Percentiles rank a stretch among this genome's conserved stretches.
Conservation (phyloP, 257 asterid genomes). For the Solanum habrochaites region DNA sequence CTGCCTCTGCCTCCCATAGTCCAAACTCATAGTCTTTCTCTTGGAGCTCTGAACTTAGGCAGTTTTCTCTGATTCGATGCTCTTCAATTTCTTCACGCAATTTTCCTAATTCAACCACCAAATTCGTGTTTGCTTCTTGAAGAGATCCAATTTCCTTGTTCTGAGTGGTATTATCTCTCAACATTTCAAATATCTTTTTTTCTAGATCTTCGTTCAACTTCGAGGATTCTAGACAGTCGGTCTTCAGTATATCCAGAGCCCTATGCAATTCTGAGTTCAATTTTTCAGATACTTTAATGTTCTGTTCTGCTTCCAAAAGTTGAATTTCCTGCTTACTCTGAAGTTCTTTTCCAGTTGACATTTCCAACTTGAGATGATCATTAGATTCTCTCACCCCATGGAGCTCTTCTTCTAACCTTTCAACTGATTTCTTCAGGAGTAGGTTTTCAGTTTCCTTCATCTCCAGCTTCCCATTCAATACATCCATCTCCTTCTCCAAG, state of each 20-base stretch:
- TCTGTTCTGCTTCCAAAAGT: constrained; percentile 37
- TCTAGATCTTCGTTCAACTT: constrained; percentile 31
- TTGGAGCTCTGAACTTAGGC: constrained; percentile 42
- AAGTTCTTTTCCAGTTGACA: constrained; percentile 19
- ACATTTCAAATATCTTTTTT: constrained; percentile 27
- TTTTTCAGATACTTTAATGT: constrained; percentile 40
- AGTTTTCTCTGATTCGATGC: constrained; percentile 35
- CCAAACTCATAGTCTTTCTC: constrained; percentile 49
- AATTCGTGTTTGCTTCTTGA: constrained; percentile 19
- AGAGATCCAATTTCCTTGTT: constrained; percentile 45
- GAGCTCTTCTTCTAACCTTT: constrained; percentile 44
- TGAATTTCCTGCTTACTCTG: constrained; percentile 29
- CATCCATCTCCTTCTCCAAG: constrained; percentile 35
- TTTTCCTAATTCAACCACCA: constrained; percentile 38
- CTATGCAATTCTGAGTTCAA: constrained; percentile 30
- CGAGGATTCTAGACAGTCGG: constrained; percentile 28
- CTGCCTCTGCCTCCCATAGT: constrained; percentile 79
- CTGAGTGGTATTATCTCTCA: constrained; percentile 36
- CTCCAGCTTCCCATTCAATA: constrained; percentile 39
- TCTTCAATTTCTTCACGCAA: constrained; percentile 55
- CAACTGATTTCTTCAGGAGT: constrained; percentile 38
- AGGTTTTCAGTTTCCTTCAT: constrained; percentile 44
- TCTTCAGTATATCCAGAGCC: constrained; percentile 37
- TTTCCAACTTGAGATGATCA: constrained; percentile 32
- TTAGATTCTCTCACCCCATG: constrained; percentile 31